Percentiles rank a stretch among this genome's conserved stretches.
These are phyloP conservation scores for Lunularia cruciata DNA, from an alignment of 225 moss, liverwort and hornwort species.

Conservation along the genomic window DNA sequence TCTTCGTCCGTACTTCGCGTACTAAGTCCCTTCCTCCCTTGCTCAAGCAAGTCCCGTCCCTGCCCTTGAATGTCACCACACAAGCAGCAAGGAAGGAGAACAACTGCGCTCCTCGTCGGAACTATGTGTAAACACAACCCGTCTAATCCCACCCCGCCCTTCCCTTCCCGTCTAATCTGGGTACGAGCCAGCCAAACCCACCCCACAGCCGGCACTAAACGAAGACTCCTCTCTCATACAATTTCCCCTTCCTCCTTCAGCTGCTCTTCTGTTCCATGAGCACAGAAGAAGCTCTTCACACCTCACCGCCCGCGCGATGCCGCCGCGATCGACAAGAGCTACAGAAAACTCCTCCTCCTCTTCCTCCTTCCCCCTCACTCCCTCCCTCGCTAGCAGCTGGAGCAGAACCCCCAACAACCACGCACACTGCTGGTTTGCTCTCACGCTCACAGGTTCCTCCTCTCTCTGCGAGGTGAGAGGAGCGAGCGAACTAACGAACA, in stretches of 20 bases:
- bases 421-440: no score
- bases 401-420: neutral
- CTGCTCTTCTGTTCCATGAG: neutral
- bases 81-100: neutral
- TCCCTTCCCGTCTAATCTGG: neutral
- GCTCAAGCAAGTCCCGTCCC: neutral
- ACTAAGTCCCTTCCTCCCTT: neutral
- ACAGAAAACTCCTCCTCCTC: neutral
- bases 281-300: no score
- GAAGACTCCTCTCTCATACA: neutral
- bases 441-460: no score
- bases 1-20: neutral
- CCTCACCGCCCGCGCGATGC: slow-evolving; percentile 1
- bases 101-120: no score
- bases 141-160: no score
- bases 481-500: no score
- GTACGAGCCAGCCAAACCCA: slow-evolving; percentile 6
- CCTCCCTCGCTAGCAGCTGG: neutral
- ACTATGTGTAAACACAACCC: no score
- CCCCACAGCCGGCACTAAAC: slow-evolving; percentile 5
- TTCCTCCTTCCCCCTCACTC: neutral
- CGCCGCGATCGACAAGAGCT: slow-evolving; percentile 2
- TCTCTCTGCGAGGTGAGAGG: no score
- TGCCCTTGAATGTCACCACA: neutral
- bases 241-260: neutral